Evolutionary conservation across 106 monocot species (phyloP).

Genomic region (Ottelia alismoides): DNA sequence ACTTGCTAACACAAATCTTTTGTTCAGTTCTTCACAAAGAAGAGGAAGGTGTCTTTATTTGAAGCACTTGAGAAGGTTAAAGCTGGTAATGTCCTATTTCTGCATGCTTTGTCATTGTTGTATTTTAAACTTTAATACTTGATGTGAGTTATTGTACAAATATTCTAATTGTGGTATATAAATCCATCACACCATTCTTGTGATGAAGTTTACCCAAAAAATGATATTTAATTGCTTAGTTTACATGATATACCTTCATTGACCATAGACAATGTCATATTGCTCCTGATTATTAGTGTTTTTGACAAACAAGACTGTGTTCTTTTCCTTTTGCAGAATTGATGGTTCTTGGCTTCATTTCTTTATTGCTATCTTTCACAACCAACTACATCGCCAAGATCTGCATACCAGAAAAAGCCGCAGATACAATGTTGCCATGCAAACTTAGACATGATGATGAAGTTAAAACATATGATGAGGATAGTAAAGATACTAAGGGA

Average conservation of each 20-base stretch:
- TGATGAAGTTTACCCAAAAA: too few relatives aligned
- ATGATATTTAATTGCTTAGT: too few relatives aligned
- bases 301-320: not conserved
- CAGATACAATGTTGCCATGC: slow-evolving; percentile 78
- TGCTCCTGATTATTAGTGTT: too few relatives aligned
- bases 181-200: too few relatives aligned
- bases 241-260: too few relatives aligned
- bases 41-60: slow-evolving; percentile 10
- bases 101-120: not conserved
- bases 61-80: slow-evolving; percentile 22
- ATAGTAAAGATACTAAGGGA: slow-evolving; percentile 4
- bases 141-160: too few relatives aligned
- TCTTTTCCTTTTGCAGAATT: slow-evolving; percentile 39
- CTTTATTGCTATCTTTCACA: slow-evolving; percentile 65
- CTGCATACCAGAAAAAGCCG: slow-evolving; percentile 46
- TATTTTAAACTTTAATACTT: too few relatives aligned
- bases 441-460: too few relatives aligned
- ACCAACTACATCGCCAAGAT: slow-evolving; percentile 60
- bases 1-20: not conserved
- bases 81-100: slow-evolving; percentile 4
- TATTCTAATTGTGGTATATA: too few relatives aligned
- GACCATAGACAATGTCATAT: too few relatives aligned
- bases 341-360: slow-evolving; percentile 93
- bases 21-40: slow-evolving; percentile 13
- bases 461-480: not conserved